Conservation (phyloP, 1,139 yeast species). For the Pichiaceae sp. region DNA sequence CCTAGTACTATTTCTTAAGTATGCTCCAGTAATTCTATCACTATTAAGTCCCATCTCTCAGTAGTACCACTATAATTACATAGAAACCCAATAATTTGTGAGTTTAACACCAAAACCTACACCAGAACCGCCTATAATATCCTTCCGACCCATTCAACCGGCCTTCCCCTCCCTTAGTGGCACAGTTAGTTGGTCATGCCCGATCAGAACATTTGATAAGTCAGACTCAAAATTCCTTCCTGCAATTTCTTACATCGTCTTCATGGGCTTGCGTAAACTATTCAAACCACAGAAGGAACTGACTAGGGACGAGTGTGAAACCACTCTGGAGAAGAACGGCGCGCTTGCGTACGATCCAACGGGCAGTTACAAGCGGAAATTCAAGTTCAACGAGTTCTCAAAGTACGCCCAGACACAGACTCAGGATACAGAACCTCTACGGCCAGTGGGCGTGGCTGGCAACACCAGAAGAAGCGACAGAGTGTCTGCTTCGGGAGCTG, state of each 20-base stretch:
- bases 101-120: too few relatives aligned
- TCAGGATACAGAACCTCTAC: constrained; percentile 2
- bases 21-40: too few relatives aligned
- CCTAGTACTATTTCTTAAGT: too few relatives aligned
- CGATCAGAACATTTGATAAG: too few relatives aligned
- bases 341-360: constrained; percentile 34
- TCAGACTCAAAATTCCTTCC: too few relatives aligned
- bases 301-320: constrained; percentile 48
- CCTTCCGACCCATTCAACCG: too few relatives aligned
- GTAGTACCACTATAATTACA: too few relatives aligned
- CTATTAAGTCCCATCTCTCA: too few relatives aligned
- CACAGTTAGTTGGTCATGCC: too few relatives aligned
- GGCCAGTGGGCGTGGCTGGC: constrained; percentile 7
- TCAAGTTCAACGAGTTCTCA: constrained; percentile 58
- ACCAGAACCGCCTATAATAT: too few relatives aligned
- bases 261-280: constrained; percentile 34
- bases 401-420: constrained; percentile 46
- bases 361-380: constrained; percentile 32
- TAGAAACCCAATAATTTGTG: too few relatives aligned
- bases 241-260: not conserved
- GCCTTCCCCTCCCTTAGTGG: too few relatives aligned
- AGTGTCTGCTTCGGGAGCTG: constrained; percentile 3
- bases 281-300: constrained; percentile 51
- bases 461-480: constrained; percentile 8
- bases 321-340: constrained; percentile 44